These are phyloP conservation scores for Chaetomiaceae sp. DNA, from an alignment of 2,329 filamentous ascomycete genomes.

Conservation along the genomic window DNA sequence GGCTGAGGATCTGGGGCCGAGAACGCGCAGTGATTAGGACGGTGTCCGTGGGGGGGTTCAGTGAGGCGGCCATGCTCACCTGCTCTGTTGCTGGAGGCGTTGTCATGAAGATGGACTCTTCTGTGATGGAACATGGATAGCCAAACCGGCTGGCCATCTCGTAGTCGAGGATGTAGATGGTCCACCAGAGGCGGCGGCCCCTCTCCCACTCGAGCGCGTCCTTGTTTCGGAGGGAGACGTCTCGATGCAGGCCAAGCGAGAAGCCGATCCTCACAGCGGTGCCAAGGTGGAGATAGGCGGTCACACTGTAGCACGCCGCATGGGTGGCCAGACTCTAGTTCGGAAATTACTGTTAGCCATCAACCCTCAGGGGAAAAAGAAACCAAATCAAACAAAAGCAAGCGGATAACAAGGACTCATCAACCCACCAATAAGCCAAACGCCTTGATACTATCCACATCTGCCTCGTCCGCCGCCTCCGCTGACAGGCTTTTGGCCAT, in stretches of 20 bases:
- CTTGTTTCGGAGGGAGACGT: neutral
- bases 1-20: neutral
- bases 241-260: neutral
- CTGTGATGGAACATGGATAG: neutral
- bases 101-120: neutral
- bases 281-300: neutral
- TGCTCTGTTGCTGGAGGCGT: neutral
- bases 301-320: neutral
- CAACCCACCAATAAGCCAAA: neutral
- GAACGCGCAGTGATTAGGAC: neutral
- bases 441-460: neutral
- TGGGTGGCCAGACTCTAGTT: neutral
- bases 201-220: neutral
- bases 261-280: neutral
- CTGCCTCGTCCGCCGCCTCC: neutral
- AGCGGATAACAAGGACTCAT: neutral
- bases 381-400: too few relatives aligned
- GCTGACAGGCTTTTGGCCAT: neutral
- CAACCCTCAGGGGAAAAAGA: too few relatives aligned
- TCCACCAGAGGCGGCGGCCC: neutral
- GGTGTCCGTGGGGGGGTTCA: neutral
- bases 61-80: neutral
- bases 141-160: neutral
- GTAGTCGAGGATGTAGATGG: neutral
- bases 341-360: neutral